Evolutionary conservation across 2,329 filamentous ascomycete species (phyloP), one percentile per base, ranked within the genome.

Genomic region (Immersiporthe knoxdaviesiana): DNA sequence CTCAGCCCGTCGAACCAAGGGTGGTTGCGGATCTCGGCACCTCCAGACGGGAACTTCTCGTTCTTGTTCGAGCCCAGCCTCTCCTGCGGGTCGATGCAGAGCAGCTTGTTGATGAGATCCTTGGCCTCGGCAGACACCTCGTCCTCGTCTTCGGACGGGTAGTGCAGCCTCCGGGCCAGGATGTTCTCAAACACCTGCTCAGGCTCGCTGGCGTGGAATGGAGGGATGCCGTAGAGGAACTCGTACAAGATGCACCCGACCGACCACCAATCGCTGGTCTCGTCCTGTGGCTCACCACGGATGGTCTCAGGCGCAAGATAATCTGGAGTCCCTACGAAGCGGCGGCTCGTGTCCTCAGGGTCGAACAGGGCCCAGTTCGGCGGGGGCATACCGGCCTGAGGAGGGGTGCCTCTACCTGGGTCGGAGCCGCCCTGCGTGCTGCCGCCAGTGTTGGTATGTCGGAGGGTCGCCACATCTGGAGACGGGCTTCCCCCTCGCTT

Each of bases 221-320:
- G 96, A 0, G 96, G 96, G 69, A 93, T 91, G 0, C 96, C 96
- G 76, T 93, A 98, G 2, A 99, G 83, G 73, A 97, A 97, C 76
- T 99, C 96, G 75, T 97, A 99, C 79, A 98, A 83, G 74, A 99
- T 98, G 78, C 97, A 99, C 0, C 96, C 96, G n/a, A 99, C 86
- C 30, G 96, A 98, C 96, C 96, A 99, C 96, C 96, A 99, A 88
- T 99, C 96, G 77, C 96, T 98, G 74, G 95, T 96, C 79, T 98
- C 95, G 76, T 99, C 96, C 79, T 99, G 96, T 1, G 95, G 94
- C 73, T 94, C 90, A 63, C 97, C 96, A 73, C 93, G 94, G 77
- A 99, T 97, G 0, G 97, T 99, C 78, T 99, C 97, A 0, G 96
- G 96, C 0, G 96, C 96, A 18, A 99, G 87, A 77, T 99, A 99